Base-by-base conservation (phyloP, 306 rosid genomes). In the Sicyos baderoa region DNA sequence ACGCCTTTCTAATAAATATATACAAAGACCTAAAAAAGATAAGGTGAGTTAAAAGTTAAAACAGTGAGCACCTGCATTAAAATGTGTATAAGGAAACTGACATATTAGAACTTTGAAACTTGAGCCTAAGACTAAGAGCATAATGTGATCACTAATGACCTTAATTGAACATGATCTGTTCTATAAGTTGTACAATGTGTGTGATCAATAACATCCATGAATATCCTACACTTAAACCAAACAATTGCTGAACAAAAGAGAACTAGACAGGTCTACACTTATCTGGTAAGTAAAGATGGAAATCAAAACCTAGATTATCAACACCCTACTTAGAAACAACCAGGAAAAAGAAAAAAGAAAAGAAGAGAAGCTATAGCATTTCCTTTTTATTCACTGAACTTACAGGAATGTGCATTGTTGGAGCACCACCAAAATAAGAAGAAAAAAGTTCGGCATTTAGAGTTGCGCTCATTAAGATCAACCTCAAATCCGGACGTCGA, bases 381-480 rank as follows among this genome's bases (percentile, higher is more conserved):
- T 64, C 18, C 22, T 64, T 19, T 12, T 22, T 22, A 7, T 44
- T 22, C 37, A 47, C 18, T 22, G 14, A 67, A 70, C 86, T 74
- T 68, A 82, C 86, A 35, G 86, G 86, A 61, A 82, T 82, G 75
- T 82, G 84, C 44, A 76, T 67, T 21, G 65, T 74, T 45, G 84
- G 86, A 74, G 86, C 86, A 62, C 84, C 80, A 35, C 76, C 75
- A 55, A 74, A 82, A 76, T 76, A 79, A 4, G 86, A 82, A n/a
- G 84, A 82, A 78, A 82, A 82, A 67, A 82, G 82, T 64, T 79
- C 82, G 11, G 84, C 79, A 79, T 82, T 77, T 21, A 82, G 69
- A 19, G 84, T 82, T 2, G 86, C 84, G 52, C 86, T 82, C 86
- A 82, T 82, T 73, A 82, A 72, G 72, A 82, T 77, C 74, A 79